Percentiles rank a stretch among this genome's conserved stretches.
phyloP scores from a whole-genome alignment of 2,329 filamentous ascomycete genomes.

The Berkeleyomyces basicola region DNA sequence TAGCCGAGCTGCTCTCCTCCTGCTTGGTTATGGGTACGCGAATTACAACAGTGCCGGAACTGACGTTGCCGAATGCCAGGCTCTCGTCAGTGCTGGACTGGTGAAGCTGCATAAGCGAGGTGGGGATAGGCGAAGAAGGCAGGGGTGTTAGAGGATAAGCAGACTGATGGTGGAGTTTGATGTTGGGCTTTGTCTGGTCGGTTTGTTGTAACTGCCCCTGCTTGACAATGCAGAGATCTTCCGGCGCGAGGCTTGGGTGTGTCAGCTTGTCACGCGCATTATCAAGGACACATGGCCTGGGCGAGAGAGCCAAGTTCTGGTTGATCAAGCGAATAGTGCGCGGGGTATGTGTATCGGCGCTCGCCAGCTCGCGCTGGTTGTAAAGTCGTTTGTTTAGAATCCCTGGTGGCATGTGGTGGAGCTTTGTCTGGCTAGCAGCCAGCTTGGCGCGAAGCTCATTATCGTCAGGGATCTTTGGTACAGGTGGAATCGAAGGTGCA shows the following conservation, averaged over 20 bases:
- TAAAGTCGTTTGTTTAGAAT: neutral
- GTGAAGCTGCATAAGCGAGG: neutral
- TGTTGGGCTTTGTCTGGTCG: neutral
- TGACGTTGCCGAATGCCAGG: neutral
- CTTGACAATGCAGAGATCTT: conserved; percentile 8
- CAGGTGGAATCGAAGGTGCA: conserved; percentile 1
- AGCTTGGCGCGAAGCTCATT: neutral
- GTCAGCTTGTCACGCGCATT: conserved; percentile 1
- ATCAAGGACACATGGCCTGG: neutral
- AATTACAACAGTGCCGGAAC: neutral
- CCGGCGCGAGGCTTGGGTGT: conserved; percentile 4
- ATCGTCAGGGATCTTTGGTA: neutral
- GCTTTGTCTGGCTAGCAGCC: neutral
- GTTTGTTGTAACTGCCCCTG: neutral
- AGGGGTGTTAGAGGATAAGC: neutral
- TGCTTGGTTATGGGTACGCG: neutral
- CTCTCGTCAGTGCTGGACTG: neutral
- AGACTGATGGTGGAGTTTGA: neutral
- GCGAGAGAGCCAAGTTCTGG: neutral
- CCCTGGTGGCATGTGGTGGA: neutral
- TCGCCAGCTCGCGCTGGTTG: neutral
- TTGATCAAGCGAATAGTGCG: conserved; percentile 3
- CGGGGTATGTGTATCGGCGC: neutral
- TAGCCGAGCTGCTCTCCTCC: neutral
- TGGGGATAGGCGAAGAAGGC: neutral